Evolutionary conservation across 2,329 filamentous ascomycete genomes (phyloP).

Genomic region (Aspergillus tubingensis): DNA sequence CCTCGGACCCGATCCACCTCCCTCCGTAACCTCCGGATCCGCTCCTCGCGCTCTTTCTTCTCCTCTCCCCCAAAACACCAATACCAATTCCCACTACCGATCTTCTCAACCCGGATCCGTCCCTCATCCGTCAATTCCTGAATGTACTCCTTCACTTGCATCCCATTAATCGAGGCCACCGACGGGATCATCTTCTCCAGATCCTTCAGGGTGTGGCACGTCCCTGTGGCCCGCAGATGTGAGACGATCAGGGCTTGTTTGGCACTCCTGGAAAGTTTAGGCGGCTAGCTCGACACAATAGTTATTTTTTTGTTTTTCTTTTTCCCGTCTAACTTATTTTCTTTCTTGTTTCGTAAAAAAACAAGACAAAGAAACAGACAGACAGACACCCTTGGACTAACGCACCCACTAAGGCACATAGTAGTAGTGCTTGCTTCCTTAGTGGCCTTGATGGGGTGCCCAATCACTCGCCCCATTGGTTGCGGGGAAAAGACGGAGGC

Average conservation of each 20-base stretch:
- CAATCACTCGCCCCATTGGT: background rate
- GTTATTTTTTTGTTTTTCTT: too few species aligned
- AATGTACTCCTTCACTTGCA: slow-evolving; percentile 69
- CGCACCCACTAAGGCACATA: too few species aligned
- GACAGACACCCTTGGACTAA: too few species aligned
- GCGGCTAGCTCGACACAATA: slow-evolving; percentile 33
- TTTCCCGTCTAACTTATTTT: too few species aligned
- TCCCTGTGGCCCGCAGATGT: slow-evolving; percentile 61
- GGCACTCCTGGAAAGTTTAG: slow-evolving; percentile 59
- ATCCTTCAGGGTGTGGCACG: slow-evolving; percentile 67
- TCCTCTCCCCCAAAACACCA: slow-evolving; percentile 67
- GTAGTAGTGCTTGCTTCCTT: too few species aligned
- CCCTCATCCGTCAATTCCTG: slow-evolving; percentile 63
- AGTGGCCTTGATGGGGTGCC: too few species aligned
- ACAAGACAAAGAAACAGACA: too few species aligned
- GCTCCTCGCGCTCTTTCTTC: slow-evolving; percentile 48
- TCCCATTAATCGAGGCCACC: slow-evolving; percentile 64
- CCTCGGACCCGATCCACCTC: slow-evolving; percentile 34
- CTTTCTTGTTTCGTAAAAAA: too few species aligned
- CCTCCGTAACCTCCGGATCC: slow-evolving; percentile 27
- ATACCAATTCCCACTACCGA: slow-evolving; percentile 72
- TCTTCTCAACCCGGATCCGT: slow-evolving; percentile 67
- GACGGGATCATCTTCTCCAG: slow-evolving; percentile 65
- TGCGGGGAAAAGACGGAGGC: background rate
- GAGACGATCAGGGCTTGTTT: slow-evolving; percentile 61